Conservation (phyloP, 306 rosid species). For the Gastrolobium villosum region DNA sequence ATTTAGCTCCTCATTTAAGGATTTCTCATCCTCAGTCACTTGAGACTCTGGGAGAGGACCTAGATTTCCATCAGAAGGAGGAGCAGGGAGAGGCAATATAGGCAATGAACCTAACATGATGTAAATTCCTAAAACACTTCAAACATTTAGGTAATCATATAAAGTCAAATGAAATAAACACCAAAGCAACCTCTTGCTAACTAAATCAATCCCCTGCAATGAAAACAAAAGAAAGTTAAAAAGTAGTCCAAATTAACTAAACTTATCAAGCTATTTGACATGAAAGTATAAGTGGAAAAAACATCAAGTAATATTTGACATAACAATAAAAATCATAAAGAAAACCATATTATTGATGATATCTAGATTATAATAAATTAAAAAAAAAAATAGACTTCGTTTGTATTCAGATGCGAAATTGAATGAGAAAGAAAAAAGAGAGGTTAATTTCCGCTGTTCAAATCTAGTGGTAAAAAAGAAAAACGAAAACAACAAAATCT, state of each 20-base stretch:
- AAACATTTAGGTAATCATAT: conserved; percentile 9
- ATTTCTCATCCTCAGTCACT: conserved; percentile 50
- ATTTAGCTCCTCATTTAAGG: conserved; percentile 56
- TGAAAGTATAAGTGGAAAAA: not conserved
- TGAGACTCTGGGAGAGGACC: conserved; percentile 74
- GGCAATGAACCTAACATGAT: conserved; percentile 78
- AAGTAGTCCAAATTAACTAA: not conserved
- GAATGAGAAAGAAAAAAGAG: not conserved
- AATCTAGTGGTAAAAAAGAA: not conserved
- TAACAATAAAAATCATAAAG: not conserved
- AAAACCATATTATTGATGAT: not conserved
- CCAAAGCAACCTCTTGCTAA: conserved; percentile 25
- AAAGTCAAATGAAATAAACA: conserved; percentile 23
- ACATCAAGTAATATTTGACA: not conserved
- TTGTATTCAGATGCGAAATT: not conserved
- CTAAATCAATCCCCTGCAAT: conserved; percentile 43
- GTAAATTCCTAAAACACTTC: conserved; percentile 31
- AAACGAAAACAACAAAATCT: not conserved
- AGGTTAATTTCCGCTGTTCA: not conserved
- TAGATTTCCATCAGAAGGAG: conserved; percentile 76
- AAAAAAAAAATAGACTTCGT: too few species aligned
- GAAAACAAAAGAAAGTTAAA: not conserved
- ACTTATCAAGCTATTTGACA: not conserved
- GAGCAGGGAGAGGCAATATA: conserved; percentile 91
- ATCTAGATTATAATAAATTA: not conserved